Evolutionary conservation across 2,329 filamentous ascomycete species (phyloP), one percentile per base, ranked within the genome.

Genomic region (Cadophora luteo-olivacea): DNA sequence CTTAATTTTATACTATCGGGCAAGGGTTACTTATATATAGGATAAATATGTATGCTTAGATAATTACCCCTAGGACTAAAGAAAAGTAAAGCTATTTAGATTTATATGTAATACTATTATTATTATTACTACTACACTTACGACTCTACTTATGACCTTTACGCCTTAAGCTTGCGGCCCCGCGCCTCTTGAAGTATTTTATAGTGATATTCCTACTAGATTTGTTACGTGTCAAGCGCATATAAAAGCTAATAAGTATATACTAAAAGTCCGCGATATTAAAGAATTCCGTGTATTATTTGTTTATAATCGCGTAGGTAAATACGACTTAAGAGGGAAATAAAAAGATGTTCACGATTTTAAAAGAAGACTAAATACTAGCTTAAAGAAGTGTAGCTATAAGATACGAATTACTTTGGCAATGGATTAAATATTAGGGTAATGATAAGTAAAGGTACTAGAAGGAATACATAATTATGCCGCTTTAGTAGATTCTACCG

Each of bases 161-260:
- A 29, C 29, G 29, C 29, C 5, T 29, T 29, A 45, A 45, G 12
- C 19, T 49, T 49, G 9, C 9, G 7, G 45, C 45, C 7, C 19
- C 22, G 45, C 45, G n/a, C 45, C 12, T 8, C 45, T 7, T 49
- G 7, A 6, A 49, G 45, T 11, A 49, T 6, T 22, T 49, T 49
- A 57, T 12, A 57, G 4, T 38, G 12, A 57, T 57, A 57, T 38
- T 57, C 3, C 32, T 57, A 38, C 19, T 57, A 16, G 54, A 11
- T 57, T 57, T 57, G 4, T n/a, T 57, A 19, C 32, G 11, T n/a
- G 4, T 8, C 24, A 61, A 32, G 36, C 38, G 25, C 38, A 61
- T 48, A 11, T n/a, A 45, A 41, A 25, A 48, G 36, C 24, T 48
- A 61, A 61, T 48, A 24, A 36, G 11, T 61, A 61, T 48, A 36